Percentiles rank a stretch among this genome's conserved stretches.
Evolutionary conservation across 805 yeast species (phyloP).

Genomic region (Myxozyma mucilagina): DNA sequence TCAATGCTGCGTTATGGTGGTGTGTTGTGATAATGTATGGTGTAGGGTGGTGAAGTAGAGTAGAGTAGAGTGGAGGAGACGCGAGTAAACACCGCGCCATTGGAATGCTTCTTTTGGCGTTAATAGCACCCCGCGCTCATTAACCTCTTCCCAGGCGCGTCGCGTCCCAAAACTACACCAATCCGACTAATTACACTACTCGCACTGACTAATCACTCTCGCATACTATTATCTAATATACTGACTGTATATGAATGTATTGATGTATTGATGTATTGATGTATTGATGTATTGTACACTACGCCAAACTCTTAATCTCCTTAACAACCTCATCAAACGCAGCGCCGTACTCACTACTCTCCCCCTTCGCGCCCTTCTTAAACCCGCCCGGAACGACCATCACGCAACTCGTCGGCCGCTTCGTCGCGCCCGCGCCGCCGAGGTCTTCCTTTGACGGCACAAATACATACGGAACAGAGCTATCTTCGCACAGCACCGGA

Average conservation of each 20-base stretch:
- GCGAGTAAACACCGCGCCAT: background rate
- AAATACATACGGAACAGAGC: constrained; percentile 85
- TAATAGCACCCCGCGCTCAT: background rate
- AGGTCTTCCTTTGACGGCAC: constrained; percentile 97
- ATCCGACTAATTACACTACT: background rate
- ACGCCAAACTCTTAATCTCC: constrained; percentile 56
- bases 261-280: background rate
- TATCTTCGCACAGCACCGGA: constrained; percentile 96
- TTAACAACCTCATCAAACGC: constrained; percentile 89
- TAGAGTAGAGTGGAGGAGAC: background rate
- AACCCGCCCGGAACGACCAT: constrained; percentile 97
- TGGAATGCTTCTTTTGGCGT: background rate
- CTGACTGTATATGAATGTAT: background rate
- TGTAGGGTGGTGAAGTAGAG: no score
- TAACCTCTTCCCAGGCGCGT: background rate
- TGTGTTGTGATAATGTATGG: no score
- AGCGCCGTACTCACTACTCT: constrained; percentile 77
- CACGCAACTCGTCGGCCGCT: constrained; percentile 97
- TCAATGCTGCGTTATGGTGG: background rate
- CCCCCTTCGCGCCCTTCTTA: constrained; percentile 64
- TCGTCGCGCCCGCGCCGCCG: constrained; percentile 98
- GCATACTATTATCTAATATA: background rate
- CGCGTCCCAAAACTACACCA: background rate
- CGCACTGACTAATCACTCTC: background rate
- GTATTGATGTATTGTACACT: background rate